These are phyloP conservation scores for Lyophyllum shimeji DNA, from an alignment of 768 basidiomycete genomes.

Conservation along the genomic window DNA sequence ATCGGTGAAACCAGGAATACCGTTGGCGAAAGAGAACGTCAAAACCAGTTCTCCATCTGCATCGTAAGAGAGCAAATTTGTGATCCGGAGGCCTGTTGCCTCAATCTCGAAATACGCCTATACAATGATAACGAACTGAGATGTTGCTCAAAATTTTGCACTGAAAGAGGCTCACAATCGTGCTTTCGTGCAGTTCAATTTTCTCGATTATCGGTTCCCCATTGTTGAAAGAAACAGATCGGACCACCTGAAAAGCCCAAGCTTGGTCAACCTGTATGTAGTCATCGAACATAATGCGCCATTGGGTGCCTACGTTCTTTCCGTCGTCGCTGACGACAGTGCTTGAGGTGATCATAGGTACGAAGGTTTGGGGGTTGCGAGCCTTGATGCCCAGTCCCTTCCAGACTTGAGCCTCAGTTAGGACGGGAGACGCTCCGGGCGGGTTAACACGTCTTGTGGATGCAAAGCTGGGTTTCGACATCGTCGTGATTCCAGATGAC, in stretches of 20 bases:
- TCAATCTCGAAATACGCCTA: slow-evolving; percentile 26
- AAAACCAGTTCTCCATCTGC: slow-evolving; percentile 20
- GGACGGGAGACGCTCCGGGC: slow-evolving; percentile 17
- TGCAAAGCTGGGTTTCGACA: slow-evolving; percentile 21
- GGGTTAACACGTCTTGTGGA: slow-evolving; percentile 26
- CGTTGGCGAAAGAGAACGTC: slow-evolving; percentile 28
- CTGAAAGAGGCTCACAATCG: slow-evolving; percentile 19
- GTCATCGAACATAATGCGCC: not conserved
- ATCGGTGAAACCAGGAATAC: slow-evolving; percentile 19
- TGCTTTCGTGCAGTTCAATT: slow-evolving; percentile 20
- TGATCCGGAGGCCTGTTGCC: slow-evolving; percentile 18
- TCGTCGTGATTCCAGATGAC: not conserved
- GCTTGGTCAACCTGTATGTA: not conserved
- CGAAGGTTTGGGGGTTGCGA: slow-evolving; percentile 22
- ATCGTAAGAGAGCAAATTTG: slow-evolving; percentile 26
- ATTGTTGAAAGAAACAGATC: slow-evolving; percentile 16
- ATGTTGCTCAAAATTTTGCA: not conserved
- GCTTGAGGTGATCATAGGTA: slow-evolving; percentile 20
- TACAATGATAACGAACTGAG: not conserved
- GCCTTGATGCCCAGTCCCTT: slow-evolving; percentile 27
- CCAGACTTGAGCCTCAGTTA: slow-evolving; percentile 28
- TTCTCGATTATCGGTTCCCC: slow-evolving; percentile 18
- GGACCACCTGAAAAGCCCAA: slow-evolving; percentile 13
- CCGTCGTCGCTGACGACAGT: slow-evolving; percentile 22
- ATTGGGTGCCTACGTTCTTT: slow-evolving; percentile 13